Evolutionary conservation across 2,329 filamentous ascomycete genomes (phyloP).

Genomic region (Fusarium sp.): DNA sequence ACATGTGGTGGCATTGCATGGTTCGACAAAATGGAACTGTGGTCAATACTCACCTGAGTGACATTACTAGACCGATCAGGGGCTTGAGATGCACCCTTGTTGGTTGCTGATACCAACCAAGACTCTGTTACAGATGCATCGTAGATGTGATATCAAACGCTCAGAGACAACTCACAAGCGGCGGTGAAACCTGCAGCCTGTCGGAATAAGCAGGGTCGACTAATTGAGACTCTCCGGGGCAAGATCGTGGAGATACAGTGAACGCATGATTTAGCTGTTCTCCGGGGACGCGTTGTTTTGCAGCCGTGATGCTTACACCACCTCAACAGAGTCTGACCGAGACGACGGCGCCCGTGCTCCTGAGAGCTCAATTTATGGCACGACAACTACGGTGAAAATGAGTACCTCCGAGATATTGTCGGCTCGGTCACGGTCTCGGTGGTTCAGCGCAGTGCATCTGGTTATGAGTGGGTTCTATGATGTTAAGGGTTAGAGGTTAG

Average conservation of each 20-base stretch:
- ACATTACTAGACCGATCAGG: background rate
- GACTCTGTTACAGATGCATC: background rate
- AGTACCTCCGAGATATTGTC: constrained; percentile 33
- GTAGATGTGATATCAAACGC: background rate
- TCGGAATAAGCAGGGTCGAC: constrained; percentile 47
- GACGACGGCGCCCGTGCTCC: constrained; percentile 2
- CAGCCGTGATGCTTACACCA: background rate
- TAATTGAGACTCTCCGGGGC: constrained; percentile 4
- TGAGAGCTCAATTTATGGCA: constrained; percentile 21
- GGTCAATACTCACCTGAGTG: background rate
- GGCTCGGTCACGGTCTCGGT: constrained; percentile 43
- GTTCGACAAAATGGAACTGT: constrained; percentile 4
- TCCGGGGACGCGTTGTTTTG: constrained; percentile 11
- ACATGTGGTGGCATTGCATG: background rate
- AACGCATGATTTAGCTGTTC: background rate
- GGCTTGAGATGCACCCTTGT: background rate
- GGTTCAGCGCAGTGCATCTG: constrained; percentile 30
- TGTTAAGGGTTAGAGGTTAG: constrained; percentile 10
- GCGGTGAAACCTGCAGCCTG: constrained; percentile 43
- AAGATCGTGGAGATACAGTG: constrained; percentile 22
- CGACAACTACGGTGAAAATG: constrained; percentile 16
- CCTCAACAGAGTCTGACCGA: background rate
- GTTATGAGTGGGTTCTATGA: constrained; percentile 20
- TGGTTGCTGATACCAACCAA: background rate
- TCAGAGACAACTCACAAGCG: constrained; percentile 17